Base-by-base conservation (phyloP, 768 basidiomycete species). In the Dioszegia crocea region DNA sequence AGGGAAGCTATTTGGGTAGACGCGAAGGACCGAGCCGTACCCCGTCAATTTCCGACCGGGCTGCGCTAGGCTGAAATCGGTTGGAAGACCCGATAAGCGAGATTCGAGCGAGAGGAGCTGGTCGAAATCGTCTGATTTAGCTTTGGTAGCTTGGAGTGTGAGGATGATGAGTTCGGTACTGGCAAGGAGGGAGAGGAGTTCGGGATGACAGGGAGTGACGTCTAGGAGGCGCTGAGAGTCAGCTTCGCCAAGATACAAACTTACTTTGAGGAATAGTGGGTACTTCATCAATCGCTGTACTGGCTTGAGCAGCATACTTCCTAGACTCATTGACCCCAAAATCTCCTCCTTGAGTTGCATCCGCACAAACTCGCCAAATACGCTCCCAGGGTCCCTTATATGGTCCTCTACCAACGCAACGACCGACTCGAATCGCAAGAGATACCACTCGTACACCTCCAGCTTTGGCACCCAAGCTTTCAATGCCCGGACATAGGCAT, bases 381-480 rank as follows among this genome's bases (percentile, higher is more conserved):
- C 88, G 66, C 80, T 84, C 30, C 78, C 76, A n/a, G 75, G 71
- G 59, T 85, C 82, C 19, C 78, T 71, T 2, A 76, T 71, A 62
- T 86, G 77, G 19, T 76, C 68, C 46, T 83, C 81, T 40, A 88
- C 83, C 56, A 81, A 70, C 16, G 80, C 74, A 0, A 82, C 81
- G 0, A 86, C 83, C 33, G 81, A 80, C 44, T 86, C 85, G 33
- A 92, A 81, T 45, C 84, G 80, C 17, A 88, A 85, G 4, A 94
- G 78, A 76, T 92, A 94, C 19, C 89, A 87, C 74, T 91, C 89
- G 65, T 96, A 89, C 9, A 89, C 83, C 74, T 93, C 88, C 30
- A 91, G 77, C 44, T 80, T 82, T 1, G 83, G 78, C 14, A 91
- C 82, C 70, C 87, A 87, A 1, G 78, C 72, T 5, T 83, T 79